These are phyloP conservation scores for Monosporascus sp. DNA, from an alignment of 2,329 filamentous ascomycete genomes.

Conservation along the genomic window DNA sequence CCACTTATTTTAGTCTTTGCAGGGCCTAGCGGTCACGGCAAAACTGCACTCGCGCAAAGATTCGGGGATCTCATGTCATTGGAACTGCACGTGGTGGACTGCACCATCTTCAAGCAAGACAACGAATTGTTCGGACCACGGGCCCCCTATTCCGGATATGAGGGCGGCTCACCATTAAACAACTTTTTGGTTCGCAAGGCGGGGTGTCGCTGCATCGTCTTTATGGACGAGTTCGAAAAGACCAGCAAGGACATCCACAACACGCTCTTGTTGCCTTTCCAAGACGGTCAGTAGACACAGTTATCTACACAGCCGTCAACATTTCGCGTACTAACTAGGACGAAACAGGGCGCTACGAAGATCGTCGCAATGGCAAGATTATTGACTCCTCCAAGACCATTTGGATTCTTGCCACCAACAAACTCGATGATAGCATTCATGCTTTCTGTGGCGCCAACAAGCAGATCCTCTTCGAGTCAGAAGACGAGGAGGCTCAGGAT, in stretches of 20 bases:
- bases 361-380: conserved; percentile 27
- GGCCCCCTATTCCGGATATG: conserved; percentile 25
- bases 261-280: conserved; percentile 37
- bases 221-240: conserved; percentile 48
- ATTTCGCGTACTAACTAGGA: not conserved
- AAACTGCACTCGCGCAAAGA: conserved; percentile 39
- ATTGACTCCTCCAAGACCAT: conserved; percentile 39
- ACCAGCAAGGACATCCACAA: conserved; percentile 33
- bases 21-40: conserved; percentile 43
- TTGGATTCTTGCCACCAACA: conserved; percentile 44
- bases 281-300: conserved; percentile 29
- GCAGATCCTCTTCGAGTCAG: conserved; percentile 2
- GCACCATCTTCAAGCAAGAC: conserved; percentile 29
- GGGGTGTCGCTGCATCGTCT: conserved; percentile 35
- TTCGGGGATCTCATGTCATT: conserved; percentile 35
- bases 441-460: conserved; percentile 28
- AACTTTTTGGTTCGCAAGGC: conserved; percentile 37
- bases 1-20: conserved; percentile 37
- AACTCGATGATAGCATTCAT: conserved; percentile 32
- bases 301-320: not conserved
- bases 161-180: conserved; percentile 37
- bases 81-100: conserved; percentile 33
- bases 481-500: conserved; percentile 7
- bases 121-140: conserved; percentile 38
- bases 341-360: conserved; percentile 29